phyloP scores from a whole-genome alignment of 495 filamentous ascomycete species.

The Neurospora sp. region DNA sequence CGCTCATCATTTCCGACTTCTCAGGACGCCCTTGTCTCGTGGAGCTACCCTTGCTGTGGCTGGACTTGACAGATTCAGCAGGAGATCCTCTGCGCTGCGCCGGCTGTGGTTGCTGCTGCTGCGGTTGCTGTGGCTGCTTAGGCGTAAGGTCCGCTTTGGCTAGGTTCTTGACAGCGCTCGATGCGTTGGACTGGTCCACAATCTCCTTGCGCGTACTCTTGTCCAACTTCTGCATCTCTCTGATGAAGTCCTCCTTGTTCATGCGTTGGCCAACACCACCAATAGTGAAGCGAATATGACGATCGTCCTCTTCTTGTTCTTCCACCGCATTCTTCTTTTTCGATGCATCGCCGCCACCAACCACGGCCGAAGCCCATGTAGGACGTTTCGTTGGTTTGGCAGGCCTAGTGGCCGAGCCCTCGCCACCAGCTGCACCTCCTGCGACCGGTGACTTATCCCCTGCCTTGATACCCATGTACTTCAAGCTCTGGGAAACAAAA shows the following conservation, averaged over 20 bases:
- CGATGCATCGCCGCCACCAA: slow-evolving; percentile 29
- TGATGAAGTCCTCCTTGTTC: slow-evolving; percentile 87
- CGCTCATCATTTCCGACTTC: slow-evolving; percentile 7
- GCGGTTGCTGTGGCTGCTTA: slow-evolving; percentile 9
- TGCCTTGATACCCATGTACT: slow-evolving; percentile 35
- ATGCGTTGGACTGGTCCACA: slow-evolving; percentile 56
- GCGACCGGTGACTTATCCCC: slow-evolving; percentile 19
- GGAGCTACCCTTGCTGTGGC: background rate
- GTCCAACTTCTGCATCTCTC: slow-evolving; percentile 70
- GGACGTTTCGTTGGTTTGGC: slow-evolving; percentile 3
- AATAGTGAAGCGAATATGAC: slow-evolving; percentile 80
- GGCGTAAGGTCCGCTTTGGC: slow-evolving; percentile 38
- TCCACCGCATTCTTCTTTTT: slow-evolving; percentile 36
- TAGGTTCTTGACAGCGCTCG: slow-evolving; percentile 42
- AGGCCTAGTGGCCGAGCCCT: slow-evolving; percentile 1
- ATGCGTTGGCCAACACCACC: slow-evolving; percentile 59
- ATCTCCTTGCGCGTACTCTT: slow-evolving; percentile 61
- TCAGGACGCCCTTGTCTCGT: background rate
- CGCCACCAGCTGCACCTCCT: slow-evolving; percentile 7
- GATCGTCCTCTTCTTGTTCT: slow-evolving; percentile 56
- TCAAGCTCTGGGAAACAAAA: slow-evolving; percentile 33
- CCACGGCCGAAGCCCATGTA: slow-evolving; percentile 43
- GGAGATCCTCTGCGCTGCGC: background rate
- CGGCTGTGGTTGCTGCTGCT: slow-evolving; percentile 3
- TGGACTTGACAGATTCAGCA: background rate